Base-by-base conservation (phyloP, 192 early-diverging fungal species). In the Pilobolus umbonatus region DNA sequence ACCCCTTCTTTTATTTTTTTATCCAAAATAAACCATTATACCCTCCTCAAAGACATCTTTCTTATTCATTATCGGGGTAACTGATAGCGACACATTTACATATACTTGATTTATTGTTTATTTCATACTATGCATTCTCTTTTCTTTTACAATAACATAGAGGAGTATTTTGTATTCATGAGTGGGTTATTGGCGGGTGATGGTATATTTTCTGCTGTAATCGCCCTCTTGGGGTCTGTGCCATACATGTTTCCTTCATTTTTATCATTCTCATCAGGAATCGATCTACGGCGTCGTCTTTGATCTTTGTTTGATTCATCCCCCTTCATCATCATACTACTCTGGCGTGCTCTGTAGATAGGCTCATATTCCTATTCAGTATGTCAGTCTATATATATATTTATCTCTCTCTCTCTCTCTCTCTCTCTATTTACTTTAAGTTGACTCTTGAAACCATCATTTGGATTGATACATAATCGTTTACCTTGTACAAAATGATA, bases 381-480 rank as follows among this genome's bases (percentile, higher is more conserved):
- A 31, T 44, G 35, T 31, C 0, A 24, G 22, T 35, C 10, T 42
- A 25, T n/a, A n/a, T n/a, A n/a, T n/a, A n/a, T n/a, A n/a, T n/a
- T n/a, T n/a, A n/a, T n/a, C n/a, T n/a, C n/a, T n/a, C n/a, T n/a
- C n/a, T n/a, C n/a, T n/a, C n/a, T n/a, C n/a, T n/a, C n/a, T n/a
- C n/a, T n/a, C n/a, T n/a, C n/a, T 58, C 1, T 25, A 26, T 46
- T 51, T 72, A 87, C 89, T 78, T 87, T 85, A 34, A 92, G 74
- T 57, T 92, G 90, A 55, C 75, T 78, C 69, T 90, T 91, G 64
- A 90, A 91, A 3, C 76, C 84, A 42, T 90, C 86, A 55, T 85
- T 84, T 12, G 90, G 90, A 61, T 88, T 88, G 71, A 92, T 88
- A 65, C 94, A 96, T 63, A 93, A 88, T 53, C 94, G 57, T 43